Base-by-base conservation (phyloP, 116 monocot genomes). In the Dioscorea cayenensis region DNA sequence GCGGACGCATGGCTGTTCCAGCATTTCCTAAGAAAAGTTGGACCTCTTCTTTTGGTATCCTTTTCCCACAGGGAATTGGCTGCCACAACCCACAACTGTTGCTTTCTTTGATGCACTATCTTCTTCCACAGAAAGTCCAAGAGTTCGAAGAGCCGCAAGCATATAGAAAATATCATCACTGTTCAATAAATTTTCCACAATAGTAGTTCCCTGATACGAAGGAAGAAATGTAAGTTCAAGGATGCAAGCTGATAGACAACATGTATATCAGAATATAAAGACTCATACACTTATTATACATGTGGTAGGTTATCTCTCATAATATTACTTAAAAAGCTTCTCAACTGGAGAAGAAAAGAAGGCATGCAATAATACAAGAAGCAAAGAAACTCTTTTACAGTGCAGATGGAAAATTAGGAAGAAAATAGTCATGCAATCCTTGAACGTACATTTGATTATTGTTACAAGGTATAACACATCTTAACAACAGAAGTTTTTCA, bases 11-110 rank as follows among this genome's bases (percentile, higher is more conserved):
- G 28, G 99, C 99, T 62, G 99, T 99, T 52, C 99, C 99, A 69
- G 99, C 99, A 80, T 99, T 99, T 69, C 99, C 99, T 12, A 99
- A 78, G 67, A 99, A 99, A 75, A 99, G 99, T 22, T 88, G 75
- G 64, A 99, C 82, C 72, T 90, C 91, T 68, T 78, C 78, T 71
- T 88, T 77, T n/a, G 25, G 83, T 66, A 64, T 81, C 81, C 73
- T 89, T 79, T 58, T n/a, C 89, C 94, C 38, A 82, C 87, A 27
- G 99, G 99, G 73, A 99, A 99, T 23, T 75, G 65, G 9, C 99
- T 91, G 20, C 94, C 89, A 60, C 86, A 89, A 22, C 99, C 99
- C 28, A 78, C 91, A 25, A 99, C 89, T 16, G 67, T 66, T 9
- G 99, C 99, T 71, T 82, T 82, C 72, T 99, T 89, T 23, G 77